These are phyloP conservation scores for Gracilaria gracilis DNA, from an alignment of 23 red algal species.

Conservation along the genomic window DNA sequence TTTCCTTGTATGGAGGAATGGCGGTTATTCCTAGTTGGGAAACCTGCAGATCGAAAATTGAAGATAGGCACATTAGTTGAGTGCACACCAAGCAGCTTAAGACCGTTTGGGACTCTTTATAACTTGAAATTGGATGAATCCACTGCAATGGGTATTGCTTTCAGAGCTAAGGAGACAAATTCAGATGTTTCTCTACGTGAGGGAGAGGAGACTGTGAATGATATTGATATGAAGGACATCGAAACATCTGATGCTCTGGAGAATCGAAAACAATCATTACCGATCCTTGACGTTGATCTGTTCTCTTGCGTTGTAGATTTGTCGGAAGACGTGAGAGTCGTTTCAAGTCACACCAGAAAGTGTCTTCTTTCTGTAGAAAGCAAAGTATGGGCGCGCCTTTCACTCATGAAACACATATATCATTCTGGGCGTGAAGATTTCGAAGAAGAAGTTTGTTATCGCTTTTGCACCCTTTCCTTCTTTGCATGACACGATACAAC, in stretches of 20 bases:
- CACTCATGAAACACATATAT: conserved; percentile 67
- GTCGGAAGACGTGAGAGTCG: conserved; percentile 33
- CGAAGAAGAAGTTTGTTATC: conserved; percentile 51
- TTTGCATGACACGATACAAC: conserved; percentile 16
- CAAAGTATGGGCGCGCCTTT: conserved; percentile 30
- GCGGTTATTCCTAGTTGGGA: background rate
- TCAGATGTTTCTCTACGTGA: conserved; percentile 10
- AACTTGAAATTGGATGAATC: conserved; percentile 20
- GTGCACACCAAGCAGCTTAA: conserved; percentile 6
- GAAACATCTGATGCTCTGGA: background rate
- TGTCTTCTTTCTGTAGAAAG: background rate
- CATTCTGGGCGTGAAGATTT: conserved; percentile 47
- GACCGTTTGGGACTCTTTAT: conserved; percentile 47
- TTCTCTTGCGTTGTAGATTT: conserved; percentile 71
- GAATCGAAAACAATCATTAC: background rate
- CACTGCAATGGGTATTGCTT: conserved; percentile 26
- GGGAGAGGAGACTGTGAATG: background rate
- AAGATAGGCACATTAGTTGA: conserved; percentile 51
- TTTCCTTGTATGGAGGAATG: conserved; percentile 53
- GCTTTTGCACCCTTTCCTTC: conserved; percentile 45
- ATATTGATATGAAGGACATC: conserved; percentile 7
- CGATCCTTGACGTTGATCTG: conserved; percentile 71
- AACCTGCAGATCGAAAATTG: conserved; percentile 9
- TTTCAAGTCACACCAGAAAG: conserved; percentile 30
- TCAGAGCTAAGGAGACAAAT: conserved; percentile 4